Percentiles rank a stretch among this genome's conserved stretches.
phyloP scores from a whole-genome alignment of 2,329 filamentous ascomycete genomes.

The Ophidiomyces ophidiicola region DNA sequence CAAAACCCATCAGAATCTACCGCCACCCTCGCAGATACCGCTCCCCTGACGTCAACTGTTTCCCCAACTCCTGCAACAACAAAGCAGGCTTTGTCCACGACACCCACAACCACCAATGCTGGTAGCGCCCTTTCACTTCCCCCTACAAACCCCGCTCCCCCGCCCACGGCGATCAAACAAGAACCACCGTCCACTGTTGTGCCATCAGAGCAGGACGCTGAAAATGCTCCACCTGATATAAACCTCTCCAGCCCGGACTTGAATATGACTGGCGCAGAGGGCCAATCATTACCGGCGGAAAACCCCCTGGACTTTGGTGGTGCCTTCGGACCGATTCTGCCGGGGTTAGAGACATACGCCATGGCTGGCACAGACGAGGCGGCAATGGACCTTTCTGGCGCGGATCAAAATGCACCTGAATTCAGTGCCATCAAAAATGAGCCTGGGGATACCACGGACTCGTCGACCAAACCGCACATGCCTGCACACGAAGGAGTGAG shows the following conservation, averaged over 20 bases:
- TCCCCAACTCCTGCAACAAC: too few relatives aligned
- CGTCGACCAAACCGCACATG: constrained; percentile 13
- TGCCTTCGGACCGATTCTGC: constrained; percentile 22
- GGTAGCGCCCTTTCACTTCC: too few relatives aligned
- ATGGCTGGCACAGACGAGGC: constrained; percentile 27
- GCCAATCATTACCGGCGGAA: not conserved
- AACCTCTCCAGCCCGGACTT: constrained; percentile 7
- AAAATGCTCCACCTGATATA: not conserved
- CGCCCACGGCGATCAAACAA: not conserved
- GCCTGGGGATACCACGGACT: constrained; percentile 6
- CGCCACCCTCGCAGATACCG: not conserved
- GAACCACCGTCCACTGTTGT: not conserved
- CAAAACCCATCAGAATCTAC: not conserved
- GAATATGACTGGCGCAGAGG: not conserved
- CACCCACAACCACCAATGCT: too few relatives aligned
- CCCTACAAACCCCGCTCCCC: not conserved
- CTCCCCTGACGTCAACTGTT: not conserved
- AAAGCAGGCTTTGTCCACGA: too few relatives aligned
- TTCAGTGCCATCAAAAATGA: constrained; percentile 8
- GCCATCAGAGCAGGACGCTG: not conserved
- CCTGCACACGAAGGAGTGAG: constrained; percentile 9
- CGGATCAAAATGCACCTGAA: constrained; percentile 4
- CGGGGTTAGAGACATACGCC: constrained; percentile 25
- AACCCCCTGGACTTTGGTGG: constrained; percentile 1
- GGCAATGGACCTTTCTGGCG: constrained; percentile 24